Conservation (phyloP, 495 filamentous ascomycete genomes). For the Lindgomyces ingoldianus region DNA sequence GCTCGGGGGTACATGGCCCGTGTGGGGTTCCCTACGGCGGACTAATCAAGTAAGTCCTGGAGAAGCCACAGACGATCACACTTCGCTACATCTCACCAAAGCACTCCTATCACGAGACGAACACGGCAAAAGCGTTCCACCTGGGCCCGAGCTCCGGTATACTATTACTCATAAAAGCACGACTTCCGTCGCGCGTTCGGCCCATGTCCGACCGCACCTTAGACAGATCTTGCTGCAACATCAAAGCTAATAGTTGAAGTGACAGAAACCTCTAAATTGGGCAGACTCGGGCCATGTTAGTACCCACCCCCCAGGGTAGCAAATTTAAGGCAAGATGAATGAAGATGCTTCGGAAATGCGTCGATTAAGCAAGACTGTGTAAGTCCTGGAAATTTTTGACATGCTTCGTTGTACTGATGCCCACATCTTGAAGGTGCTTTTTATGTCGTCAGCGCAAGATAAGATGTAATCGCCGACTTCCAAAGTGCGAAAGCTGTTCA, state of each 20-base stretch:
- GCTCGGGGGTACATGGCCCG: constrained; percentile 20
- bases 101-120: neutral
- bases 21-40: neutral
- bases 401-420: neutral
- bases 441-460: constrained; percentile 25
- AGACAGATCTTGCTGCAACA: neutral
- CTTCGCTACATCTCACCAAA: neutral
- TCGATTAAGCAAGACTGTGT: constrained; percentile 28
- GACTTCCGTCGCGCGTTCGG: neutral
- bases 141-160: neutral
- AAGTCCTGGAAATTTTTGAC: neutral
- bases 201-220: constrained; percentile 15
- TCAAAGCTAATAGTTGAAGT: neutral
- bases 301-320: neutral
- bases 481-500: constrained; percentile 21
- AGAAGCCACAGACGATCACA: too few species aligned
- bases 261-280: neutral
- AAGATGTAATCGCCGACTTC: constrained; percentile 22
- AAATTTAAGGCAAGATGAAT: constrained; percentile 6
- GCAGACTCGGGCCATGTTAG: constrained; percentile 18
- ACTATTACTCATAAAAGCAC: neutral
- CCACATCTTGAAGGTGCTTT: constrained; percentile 2
- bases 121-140: neutral
- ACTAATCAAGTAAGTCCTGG: too few species aligned
- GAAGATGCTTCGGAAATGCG: constrained; percentile 8